Base-by-base conservation (phyloP, 139 green algal species). In the Nannochloris sp. region DNA sequence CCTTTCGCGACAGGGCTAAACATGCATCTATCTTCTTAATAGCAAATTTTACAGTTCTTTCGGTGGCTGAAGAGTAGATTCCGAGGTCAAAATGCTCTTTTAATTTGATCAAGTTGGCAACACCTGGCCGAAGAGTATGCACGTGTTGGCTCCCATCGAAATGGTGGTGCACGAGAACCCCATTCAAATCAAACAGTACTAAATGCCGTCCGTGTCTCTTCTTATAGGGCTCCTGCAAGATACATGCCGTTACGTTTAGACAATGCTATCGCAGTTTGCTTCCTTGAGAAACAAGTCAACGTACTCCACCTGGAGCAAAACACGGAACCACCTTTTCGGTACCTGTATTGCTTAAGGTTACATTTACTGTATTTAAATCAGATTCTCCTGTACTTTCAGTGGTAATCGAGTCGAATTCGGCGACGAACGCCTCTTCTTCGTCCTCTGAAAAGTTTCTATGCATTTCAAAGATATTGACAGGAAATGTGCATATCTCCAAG, bases 101-200 rank as follows among this genome's bases (percentile, higher is more conserved):
- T 49, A 78, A 60, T 33, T 60, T 58, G 37, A 78, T 55, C 37
- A 78, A 60, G 49, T 73, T 56, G 37, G 70, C 44, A 56, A 62
- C 40, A 10, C 71, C 71, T 6, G 71, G 71, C 2, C 71, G 50
- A 33, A 73, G 59, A 51, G 62, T 49, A 65, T 73, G 65, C n/a
- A 66, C 25, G 28, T 62, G 31, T 13, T 25, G 20, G n/a, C 23
- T 33, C 36, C 66, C 66, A n/a, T 62, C 48, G 37, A 53, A 71
- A 17, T 14, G 30, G 56, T 79, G 67, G 37, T 69, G 66, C 49
- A 79, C 46, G 4, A 79, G 72, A 62, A 79, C 72, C 2, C 72
- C 72, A 29, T 79, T 79, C 45, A 79, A 56, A 67, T 79, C 72
- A 66, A 79, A 79, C 14, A 79, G 62, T 20, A 79, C 55, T 40